These are phyloP conservation scores for Porphyridium purpureum DNA, from an alignment of 23 red algal genomes.

Conservation along the genomic window DNA sequence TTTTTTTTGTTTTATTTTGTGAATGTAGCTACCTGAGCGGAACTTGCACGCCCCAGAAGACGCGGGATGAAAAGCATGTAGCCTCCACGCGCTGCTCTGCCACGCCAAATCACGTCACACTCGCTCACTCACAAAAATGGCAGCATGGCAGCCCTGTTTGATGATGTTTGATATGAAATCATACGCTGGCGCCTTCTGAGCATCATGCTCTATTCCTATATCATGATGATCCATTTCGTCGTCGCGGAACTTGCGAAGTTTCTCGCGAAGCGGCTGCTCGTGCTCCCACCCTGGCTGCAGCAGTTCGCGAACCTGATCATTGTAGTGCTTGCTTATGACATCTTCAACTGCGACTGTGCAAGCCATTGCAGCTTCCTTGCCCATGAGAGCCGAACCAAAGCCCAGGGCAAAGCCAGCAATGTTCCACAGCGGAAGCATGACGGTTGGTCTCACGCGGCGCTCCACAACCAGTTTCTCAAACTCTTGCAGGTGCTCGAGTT, in stretches of 20 bases:
- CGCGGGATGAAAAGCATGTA: no score
- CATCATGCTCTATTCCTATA: slow-evolving; percentile 72
- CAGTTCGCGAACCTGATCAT: slow-evolving; percentile 75
- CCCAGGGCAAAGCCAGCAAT: slow-evolving; percentile 78
- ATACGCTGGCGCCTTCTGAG: slow-evolving; percentile 62
- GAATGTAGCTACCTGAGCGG: no score
- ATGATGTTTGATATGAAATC: slow-evolving; percentile 47
- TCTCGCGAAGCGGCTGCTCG: slow-evolving; percentile 32
- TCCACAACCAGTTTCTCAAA: slow-evolving; percentile 57
- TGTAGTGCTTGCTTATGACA: slow-evolving; percentile 93
- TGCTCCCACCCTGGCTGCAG: slow-evolving; percentile 29
- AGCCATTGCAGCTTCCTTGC: slow-evolving; percentile 91
- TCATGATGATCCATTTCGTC: slow-evolving; percentile 98
- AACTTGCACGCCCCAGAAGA: no score
- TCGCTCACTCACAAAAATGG: slow-evolving; percentile 68
- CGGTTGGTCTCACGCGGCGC: slow-evolving; percentile 75
- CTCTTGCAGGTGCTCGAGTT: slow-evolving; percentile 50
- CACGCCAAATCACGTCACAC: no score
- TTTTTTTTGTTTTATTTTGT: no score
- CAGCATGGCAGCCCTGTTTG: slow-evolving; percentile 59
- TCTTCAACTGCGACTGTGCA: slow-evolving; percentile 98
- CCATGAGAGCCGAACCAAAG: slow-evolving; percentile 61
- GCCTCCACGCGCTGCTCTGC: no score
- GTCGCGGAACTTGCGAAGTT: slow-evolving; percentile 80
- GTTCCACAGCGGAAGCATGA: slow-evolving; percentile 83